A percentile compares a stretch with the other conserved stretches of the same genome.
phyloP scores from a whole-genome alignment of 1,284 basidiomycete genomes.

The Microbotryomycetes sp. region DNA sequence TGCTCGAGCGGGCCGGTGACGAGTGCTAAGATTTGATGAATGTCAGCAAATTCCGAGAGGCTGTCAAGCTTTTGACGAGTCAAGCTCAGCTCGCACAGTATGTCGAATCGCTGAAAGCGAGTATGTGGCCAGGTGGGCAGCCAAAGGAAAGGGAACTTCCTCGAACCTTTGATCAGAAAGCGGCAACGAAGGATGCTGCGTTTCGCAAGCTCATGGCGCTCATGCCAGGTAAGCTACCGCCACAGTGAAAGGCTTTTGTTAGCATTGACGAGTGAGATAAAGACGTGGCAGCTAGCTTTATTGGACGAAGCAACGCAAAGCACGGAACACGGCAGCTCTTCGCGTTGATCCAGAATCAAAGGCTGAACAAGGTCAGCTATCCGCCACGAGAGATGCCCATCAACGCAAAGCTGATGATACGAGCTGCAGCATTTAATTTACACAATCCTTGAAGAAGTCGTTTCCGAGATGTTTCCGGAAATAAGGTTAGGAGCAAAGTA shows the following conservation, averaged over 20 bases:
- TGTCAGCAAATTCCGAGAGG: conserved; percentile 75
- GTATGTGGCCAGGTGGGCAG: conserved; percentile 74
- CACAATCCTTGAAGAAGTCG: conserved; percentile 76
- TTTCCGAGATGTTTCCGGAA: conserved; percentile 24
- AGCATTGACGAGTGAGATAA: too few relatives aligned
- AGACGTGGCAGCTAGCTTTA: conserved; percentile 94
- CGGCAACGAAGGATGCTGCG: conserved; percentile 70
- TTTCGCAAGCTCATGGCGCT: conserved; percentile 78
- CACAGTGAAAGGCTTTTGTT: background rate
- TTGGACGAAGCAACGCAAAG: conserved; percentile 85
- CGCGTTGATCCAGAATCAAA: conserved; percentile 80
- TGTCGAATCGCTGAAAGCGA: conserved; percentile 59
- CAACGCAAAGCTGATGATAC: conserved; percentile 20
- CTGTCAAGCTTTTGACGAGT: conserved; percentile 55
- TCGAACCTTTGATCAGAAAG: conserved; percentile 71
- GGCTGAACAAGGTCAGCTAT: conserved; percentile 55
- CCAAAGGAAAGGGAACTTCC: conserved; percentile 55
- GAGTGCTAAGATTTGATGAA: background rate
- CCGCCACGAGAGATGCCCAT: conserved; percentile 23
- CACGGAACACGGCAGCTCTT: conserved; percentile 85
- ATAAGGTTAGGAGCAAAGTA: too few relatives aligned
- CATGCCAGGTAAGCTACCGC: conserved; percentile 62
- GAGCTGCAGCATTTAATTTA: conserved; percentile 69
- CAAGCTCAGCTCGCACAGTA: conserved; percentile 61
- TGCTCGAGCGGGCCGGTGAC: background rate